Evolutionary conservation across 768 basidiomycete genomes (phyloP), one percentile per base, ranked within the genome.

Genomic region (Psilocybe subaeruginosa): DNA sequence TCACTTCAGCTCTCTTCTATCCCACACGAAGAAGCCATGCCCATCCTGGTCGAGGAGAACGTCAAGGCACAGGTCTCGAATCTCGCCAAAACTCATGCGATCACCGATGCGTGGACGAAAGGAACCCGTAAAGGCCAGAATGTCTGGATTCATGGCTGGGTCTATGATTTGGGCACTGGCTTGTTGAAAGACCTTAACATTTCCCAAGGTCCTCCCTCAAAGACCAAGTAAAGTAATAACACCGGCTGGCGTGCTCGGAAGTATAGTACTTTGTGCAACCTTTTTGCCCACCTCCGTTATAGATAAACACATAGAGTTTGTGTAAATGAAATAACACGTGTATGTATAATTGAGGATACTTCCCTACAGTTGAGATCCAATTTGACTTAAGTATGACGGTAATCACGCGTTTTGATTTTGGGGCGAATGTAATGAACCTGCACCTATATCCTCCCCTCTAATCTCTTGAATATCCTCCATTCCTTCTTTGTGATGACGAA

Each of bases 81-180:
- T 56, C 68, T 87, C 16, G 80, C 78, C 60, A 75, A 80, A 51
- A 71, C 84, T 4, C 70, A 77, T 4, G 75, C 81, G 3, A 77
- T 88, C 43, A 65, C 64, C 43, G 68, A 80, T 58, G 84, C 83
- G 0, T 86, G 85, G 82, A 74, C 74, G 7, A 74, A 76, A 59
- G 74, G 75, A 47, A 76, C 76, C 58, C 70, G 64, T 46, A 74
- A 78, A 67, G 77, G 76, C 50, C 80, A 81, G 68, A 72, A 80
- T 6, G 72, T 89, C 23, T 78, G 71, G 71, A 82, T 92, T 4
- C 90, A 92, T 64, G 90, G 90, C 39, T 90, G 85, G 88, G 83
- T 92, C 12, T 90, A 89, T 67, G 83, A 89, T 43, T 74, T 91
- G 63, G 77, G 77, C 41, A 80, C 75, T 39, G 91, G 90, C 7